Conservation (phyloP, 495 filamentous ascomycete genomes). For the Daldinia caldariorum region DNA sequence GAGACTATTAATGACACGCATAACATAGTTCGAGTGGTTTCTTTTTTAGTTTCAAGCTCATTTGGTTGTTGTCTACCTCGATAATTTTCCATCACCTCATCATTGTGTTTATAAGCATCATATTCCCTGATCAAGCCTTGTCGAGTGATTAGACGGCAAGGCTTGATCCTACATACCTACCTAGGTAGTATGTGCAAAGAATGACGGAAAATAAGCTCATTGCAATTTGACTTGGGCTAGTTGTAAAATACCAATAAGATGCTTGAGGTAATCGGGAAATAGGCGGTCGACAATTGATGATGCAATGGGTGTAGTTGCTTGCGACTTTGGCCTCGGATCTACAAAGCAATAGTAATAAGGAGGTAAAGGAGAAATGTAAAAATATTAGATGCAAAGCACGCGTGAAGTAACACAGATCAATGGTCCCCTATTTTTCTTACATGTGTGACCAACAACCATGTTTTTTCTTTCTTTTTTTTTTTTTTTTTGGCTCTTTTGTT, state of each 20-base stretch:
- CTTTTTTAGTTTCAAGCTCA: constrained; percentile 20
- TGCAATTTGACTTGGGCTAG: constrained; percentile 11
- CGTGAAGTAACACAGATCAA: not conserved
- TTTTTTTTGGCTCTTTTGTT: too few relatives aligned
- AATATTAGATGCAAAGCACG: not conserved
- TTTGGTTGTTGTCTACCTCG: constrained; percentile 4
- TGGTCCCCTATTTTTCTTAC: constrained; percentile 12
- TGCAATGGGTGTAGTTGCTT: constrained; percentile 40
- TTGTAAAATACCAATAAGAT: not conserved
- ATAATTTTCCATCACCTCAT: constrained; percentile 31
- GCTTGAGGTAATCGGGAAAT: constrained; percentile 10
- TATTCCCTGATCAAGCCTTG: constrained; percentile 18
- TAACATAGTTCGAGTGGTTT: not conserved
- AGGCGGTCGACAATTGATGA: constrained; percentile 36
- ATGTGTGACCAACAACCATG: not conserved
- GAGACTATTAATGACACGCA: not conserved
- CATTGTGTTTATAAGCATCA: constrained; percentile 29
- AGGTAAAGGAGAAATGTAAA: constrained; percentile 16
- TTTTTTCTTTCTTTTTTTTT: not conserved
- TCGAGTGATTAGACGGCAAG: constrained; percentile 12
- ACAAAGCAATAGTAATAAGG: constrained; percentile 23
- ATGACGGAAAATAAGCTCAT: constrained; percentile 41
- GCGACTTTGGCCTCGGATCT: constrained; percentile 32
- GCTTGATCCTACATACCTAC: not conserved
- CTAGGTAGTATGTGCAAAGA: constrained; percentile 14